Evolutionary conservation across 2,329 filamentous ascomycete genomes (phyloP).

Genomic region (Scolecobasidium constrictum): DNA sequence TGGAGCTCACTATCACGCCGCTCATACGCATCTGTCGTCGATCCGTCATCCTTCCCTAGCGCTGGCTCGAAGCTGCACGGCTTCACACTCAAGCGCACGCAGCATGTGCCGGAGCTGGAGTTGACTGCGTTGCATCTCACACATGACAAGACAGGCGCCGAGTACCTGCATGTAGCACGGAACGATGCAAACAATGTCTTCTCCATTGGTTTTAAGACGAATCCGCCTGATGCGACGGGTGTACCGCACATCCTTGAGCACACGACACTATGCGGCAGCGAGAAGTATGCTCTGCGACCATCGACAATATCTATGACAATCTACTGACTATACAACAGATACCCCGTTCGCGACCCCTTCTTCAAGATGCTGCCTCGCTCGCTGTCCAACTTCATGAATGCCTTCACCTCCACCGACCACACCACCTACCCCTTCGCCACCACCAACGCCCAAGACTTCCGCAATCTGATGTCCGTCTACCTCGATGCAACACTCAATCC

Average conservation of each 20-base stretch:
- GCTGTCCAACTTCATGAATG: constrained; percentile 99
- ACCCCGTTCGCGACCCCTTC: constrained; percentile 96
- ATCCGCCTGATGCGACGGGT: constrained; percentile 90
- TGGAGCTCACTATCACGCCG: neutral
- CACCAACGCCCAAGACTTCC: constrained; percentile 89
- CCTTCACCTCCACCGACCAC: constrained; percentile 91
- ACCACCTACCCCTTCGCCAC: constrained; percentile 98
- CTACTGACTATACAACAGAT: constrained; percentile 40
- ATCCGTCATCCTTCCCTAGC: constrained; percentile 63
- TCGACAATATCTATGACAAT: no score
- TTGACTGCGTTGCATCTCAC: constrained; percentile 81
- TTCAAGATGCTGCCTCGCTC: constrained; percentile 99
- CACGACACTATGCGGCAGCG: constrained; percentile 88
- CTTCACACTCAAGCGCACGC: constrained; percentile 79
- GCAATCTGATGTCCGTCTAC: constrained; percentile 93
- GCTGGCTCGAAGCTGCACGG: constrained; percentile 82
- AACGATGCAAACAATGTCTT: constrained; percentile 99
- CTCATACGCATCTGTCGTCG: constrained; percentile 49
- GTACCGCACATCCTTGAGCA: constrained; percentile 97
- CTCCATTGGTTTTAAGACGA: constrained; percentile 98
- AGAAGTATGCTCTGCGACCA: constrained; percentile 56
- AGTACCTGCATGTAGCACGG: constrained; percentile 88
- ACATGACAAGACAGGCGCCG: constrained; percentile 90
- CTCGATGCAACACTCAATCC: constrained; percentile 89
- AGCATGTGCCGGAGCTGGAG: constrained; percentile 90